Conservation (phyloP, 768 basidiomycete species). For the Tylopilus sp. region DNA sequence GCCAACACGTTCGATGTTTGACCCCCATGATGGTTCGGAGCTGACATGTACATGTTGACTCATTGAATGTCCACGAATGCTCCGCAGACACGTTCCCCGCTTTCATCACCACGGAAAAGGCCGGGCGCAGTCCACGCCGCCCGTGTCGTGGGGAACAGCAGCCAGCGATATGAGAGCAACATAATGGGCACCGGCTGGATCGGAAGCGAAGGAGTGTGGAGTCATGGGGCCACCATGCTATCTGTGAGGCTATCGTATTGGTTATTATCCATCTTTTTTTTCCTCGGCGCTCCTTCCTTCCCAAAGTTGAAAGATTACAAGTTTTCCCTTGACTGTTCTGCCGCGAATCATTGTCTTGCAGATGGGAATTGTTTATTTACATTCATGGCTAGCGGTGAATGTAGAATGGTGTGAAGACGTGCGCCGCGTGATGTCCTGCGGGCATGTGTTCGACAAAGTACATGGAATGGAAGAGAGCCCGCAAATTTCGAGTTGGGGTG, state of each 20-base stretch:
- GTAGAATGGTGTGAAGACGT: not conserved
- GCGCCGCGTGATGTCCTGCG: not conserved
- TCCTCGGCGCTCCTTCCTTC: slow-evolving; percentile 18
- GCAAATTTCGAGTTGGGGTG: slow-evolving; percentile 1
- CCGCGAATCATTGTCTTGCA: not conserved
- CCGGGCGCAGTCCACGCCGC: not conserved
- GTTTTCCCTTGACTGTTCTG: slow-evolving; percentile 3
- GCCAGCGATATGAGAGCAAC: not conserved
- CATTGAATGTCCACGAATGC: not conserved
- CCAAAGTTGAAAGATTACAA: slow-evolving; percentile 8
- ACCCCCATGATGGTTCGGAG: slow-evolving; percentile 2
- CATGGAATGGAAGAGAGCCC: slow-evolving; percentile 15
- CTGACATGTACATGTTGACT: not conserved
- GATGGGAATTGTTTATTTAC: not conserved
- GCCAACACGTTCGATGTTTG: not conserved
- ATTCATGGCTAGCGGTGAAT: slow-evolving; percentile 10
- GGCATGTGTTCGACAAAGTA: slow-evolving; percentile 3
- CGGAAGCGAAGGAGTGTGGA: not conserved
- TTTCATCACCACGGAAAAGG: not conserved
- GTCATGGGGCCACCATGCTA: slow-evolving; percentile 5
- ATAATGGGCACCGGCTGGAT: not conserved
- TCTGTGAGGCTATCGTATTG: slow-evolving; percentile 10
- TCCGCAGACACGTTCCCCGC: not conserved
- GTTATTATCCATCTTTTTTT: slow-evolving; percentile 1
- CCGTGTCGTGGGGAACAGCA: not conserved